phyloP scores from a whole-genome alignment of 306 rosid genomes.

The Castanea mollissima region DNA sequence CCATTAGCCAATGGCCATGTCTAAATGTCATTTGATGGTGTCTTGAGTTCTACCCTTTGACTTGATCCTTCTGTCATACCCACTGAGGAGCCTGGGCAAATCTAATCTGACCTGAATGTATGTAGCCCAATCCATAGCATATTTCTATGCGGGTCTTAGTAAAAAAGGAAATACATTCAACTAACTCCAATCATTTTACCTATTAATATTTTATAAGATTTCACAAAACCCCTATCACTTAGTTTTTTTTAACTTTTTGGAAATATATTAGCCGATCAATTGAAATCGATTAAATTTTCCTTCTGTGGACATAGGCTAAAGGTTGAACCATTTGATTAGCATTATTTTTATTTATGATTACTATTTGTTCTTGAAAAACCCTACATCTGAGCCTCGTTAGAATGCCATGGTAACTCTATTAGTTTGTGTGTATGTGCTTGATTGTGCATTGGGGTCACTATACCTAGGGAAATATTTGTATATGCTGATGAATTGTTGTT shows the following conservation, averaged over 20 bases:
- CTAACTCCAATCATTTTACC: too few relatives aligned
- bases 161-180: too few relatives aligned
- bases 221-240: too few relatives aligned
- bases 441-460: background rate
- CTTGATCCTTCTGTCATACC: background rate
- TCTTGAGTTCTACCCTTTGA: slow-evolving; percentile 18
- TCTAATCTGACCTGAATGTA: too few relatives aligned
- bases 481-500: slow-evolving; percentile 27
- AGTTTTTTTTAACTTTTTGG: too few relatives aligned
- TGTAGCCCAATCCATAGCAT: too few relatives aligned
- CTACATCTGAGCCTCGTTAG: background rate
- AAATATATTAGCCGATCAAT: too few relatives aligned
- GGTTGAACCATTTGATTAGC: background rate
- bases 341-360: background rate
- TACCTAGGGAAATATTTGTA: background rate
- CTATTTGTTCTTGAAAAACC: background rate
- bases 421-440: background rate
- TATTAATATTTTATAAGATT: too few relatives aligned
- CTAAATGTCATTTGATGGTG: slow-evolving; percentile 1
- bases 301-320: background rate
- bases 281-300: too few relatives aligned
- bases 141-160: too few relatives aligned
- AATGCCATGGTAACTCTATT: background rate
- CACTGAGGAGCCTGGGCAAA: too few relatives aligned
- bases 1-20: slow-evolving; percentile 7